phyloP scores from a whole-genome alignment of 2,329 filamentous ascomycete species.

The Colletotrichum truncatum region DNA sequence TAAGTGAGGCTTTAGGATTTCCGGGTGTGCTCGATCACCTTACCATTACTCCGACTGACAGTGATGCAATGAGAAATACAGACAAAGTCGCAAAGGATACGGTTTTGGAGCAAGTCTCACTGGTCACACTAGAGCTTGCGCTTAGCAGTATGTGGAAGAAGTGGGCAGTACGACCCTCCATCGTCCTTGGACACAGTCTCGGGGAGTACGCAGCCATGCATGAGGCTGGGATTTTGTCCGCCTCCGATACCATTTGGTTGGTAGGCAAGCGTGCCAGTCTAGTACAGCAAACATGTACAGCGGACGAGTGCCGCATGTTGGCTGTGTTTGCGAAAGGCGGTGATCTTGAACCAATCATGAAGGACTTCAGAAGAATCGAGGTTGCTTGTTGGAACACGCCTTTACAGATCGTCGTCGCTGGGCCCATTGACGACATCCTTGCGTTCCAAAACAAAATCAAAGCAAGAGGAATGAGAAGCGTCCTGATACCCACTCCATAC shows the following conservation, averaged over 20 bases:
- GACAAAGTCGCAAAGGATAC: neutral
- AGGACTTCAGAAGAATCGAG: neutral
- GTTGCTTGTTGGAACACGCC: neutral
- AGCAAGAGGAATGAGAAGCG: neutral
- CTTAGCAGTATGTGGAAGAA: constrained; percentile 50
- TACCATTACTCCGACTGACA: neutral
- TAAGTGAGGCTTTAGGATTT: neutral
- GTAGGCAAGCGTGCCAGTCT: constrained; percentile 5
- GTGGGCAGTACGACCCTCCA: constrained; percentile 50
- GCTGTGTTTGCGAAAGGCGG: neutral
- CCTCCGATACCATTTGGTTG: constrained; percentile 12
- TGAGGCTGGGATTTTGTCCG: constrained; percentile 60
- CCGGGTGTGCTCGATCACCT: neutral
- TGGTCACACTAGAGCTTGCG: constrained; percentile 50
- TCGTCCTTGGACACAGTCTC: constrained; percentile 62
- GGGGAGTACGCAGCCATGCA: constrained; percentile 71
- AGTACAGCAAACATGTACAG: neutral
- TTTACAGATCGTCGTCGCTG: neutral
- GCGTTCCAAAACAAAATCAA: neutral
- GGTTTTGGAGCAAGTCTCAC: constrained; percentile 45
- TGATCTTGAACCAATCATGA: neutral
- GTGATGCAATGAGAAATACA: too few species aligned
- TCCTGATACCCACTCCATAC: neutral
- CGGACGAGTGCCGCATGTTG: constrained; percentile 19
- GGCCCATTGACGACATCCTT: neutral